Evolutionary conservation across 805 yeast genomes (phyloP), one percentile per base, ranked within the genome.

Genomic region (Blastobotrys attinorum): DNA sequence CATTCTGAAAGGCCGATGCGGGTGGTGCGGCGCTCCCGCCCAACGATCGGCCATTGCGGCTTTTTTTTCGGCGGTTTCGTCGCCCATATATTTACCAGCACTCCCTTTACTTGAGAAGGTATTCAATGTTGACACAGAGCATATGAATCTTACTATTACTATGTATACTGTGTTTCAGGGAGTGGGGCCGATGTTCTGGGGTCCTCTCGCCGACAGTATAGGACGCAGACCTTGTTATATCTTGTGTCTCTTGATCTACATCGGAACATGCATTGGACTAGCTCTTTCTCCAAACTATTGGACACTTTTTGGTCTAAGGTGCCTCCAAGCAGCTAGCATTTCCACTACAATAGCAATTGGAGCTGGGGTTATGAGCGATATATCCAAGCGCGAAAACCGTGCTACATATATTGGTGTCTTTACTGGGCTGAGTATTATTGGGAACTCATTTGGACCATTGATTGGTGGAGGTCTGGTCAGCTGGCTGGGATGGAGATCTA

Each of bases 381-480:
- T 81, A 20, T 77, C 87, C 2, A 72, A 79, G 0, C 66, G 80
- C 21, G 70, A 67, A 7, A 77, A 79, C 45, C 70, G 96, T 52
- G 96, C 95, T 13, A 73, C 78, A 1, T 73, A 74, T 50, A 77
- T 80, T 35, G 92, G 94, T 4, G 16, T 0, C 53, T 79, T 15
- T 75, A 77, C 1, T 58, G 76, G 15, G 90, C 94, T 0, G 65
- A 79, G 35, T 76, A 80, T 15, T 69, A 83, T 25, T 52, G 83
- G 5, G 95, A 95, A 1, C 81, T 80, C 54, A 87, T 86, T 86
- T 49, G 90, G 94, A 8, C 86, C 94, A 0, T 63, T 88, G n/a
- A 64, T 86, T 18, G 80, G 81, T 5, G 70, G 79, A 3, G 63
- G 65, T 1, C 53, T 75, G 57, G 69, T 75, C 3, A 61, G 66